These are phyloP conservation scores for Fusarium sp. DNA, from an alignment of 2,329 filamentous ascomycete species.

Conservation along the genomic window DNA sequence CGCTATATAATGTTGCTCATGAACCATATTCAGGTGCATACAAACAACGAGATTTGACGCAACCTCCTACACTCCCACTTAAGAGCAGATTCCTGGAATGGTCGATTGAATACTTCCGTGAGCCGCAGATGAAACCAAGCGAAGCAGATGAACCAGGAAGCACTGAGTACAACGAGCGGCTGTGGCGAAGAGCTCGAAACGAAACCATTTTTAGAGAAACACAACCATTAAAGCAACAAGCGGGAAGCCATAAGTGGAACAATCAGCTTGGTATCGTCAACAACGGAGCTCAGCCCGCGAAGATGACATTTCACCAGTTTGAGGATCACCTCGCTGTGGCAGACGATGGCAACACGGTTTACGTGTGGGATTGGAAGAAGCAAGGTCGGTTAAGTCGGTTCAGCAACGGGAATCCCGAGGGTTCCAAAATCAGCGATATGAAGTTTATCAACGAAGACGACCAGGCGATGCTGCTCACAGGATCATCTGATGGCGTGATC, in stretches of 20 bases:
- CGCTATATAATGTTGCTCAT: conserved; percentile 79
- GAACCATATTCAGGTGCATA: conserved; percentile 85
- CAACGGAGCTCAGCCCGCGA: conserved; percentile 88
- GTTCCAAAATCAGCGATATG: conserved; percentile 92
- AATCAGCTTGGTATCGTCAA: conserved; percentile 84
- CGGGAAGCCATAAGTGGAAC: conserved; percentile 88
- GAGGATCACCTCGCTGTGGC: conserved; percentile 95
- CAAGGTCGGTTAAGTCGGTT: conserved; percentile 82
- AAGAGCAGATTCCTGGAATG: conserved; percentile 89
- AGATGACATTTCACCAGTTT: conserved; percentile 97
- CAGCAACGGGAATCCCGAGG: conserved; percentile 91
- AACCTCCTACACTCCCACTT: conserved; percentile 76
- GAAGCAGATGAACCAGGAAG: conserved; percentile 97
- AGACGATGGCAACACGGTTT: conserved; percentile 90
- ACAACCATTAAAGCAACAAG: conserved; percentile 90
- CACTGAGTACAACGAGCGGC: conserved; percentile 92
- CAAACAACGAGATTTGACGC: conserved; percentile 67
- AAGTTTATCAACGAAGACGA: conserved; percentile 99
- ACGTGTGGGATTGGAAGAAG: conserved; percentile 92
- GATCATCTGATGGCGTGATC: conserved; percentile 93
- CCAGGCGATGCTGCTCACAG: conserved; percentile 92
- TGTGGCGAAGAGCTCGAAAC: conserved; percentile 93
- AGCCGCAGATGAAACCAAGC: conserved; percentile 96
- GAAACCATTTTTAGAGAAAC: conserved; percentile 92
- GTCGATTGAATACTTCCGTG: conserved; percentile 97